These are phyloP conservation scores for Paramecium tetraurelia DNA, from an alignment of 73 alveolate genomes.

Conservation along the genomic window DNA sequence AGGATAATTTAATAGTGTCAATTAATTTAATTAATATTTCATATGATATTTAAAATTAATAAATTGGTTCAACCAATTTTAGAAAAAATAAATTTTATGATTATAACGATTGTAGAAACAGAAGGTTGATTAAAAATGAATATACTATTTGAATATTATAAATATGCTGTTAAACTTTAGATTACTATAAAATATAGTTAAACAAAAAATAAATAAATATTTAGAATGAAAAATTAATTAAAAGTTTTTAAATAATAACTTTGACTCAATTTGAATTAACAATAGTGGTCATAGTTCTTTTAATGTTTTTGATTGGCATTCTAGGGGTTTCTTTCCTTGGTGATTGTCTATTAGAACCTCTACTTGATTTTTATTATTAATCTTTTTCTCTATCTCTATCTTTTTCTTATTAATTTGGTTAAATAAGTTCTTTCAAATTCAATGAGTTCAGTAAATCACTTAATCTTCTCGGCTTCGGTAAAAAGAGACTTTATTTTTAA, in stretches of 20 bases:
- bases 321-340: slow-evolving; percentile 23
- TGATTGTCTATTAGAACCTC: background rate
- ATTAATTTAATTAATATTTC: background rate
- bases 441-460: background rate
- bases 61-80: too few species aligned
- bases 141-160: too few species aligned
- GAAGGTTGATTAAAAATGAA: too few species aligned
- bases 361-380: background rate
- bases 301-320: background rate
- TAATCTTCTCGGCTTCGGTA: background rate
- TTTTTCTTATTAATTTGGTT: background rate
- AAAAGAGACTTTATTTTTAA: background rate
- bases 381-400: background rate
- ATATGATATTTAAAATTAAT: background rate
- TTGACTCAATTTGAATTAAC: background rate
- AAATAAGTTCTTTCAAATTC: background rate
- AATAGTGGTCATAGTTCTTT: background rate
- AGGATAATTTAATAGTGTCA: background rate
- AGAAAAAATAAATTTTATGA: too few species aligned
- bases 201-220: too few species aligned
- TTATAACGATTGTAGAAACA: background rate
- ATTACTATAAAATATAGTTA: too few species aligned
- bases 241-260: background rate
- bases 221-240: background rate
- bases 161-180: too few species aligned